Percentiles rank a stretch among this genome's conserved stretches.
phyloP scores from a whole-genome alignment of 148 eudicot genomes.

The Vaccinium macrocarpon region DNA sequence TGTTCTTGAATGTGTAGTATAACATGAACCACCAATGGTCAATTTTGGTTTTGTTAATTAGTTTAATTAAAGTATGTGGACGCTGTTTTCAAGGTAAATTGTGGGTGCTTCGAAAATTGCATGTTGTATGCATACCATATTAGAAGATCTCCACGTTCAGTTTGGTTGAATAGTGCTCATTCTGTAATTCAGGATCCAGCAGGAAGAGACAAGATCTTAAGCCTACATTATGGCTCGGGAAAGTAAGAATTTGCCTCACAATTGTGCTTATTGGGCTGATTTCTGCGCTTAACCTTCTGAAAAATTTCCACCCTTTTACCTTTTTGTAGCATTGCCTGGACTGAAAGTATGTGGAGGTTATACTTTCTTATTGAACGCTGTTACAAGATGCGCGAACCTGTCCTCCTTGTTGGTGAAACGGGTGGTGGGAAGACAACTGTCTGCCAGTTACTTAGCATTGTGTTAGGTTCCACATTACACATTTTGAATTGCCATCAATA shows the following conservation, averaged over 20 bases:
- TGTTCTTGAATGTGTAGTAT: neutral
- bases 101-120: neutral
- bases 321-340: slow-evolving; percentile 72
- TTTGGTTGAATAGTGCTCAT: slow-evolving; percentile 7
- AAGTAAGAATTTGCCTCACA: slow-evolving; percentile 26
- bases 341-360: slow-evolving; percentile 79
- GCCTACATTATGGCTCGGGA: slow-evolving; percentile 11
- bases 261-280: neutral
- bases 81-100: neutral
- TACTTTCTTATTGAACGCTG: slow-evolving; percentile 83
- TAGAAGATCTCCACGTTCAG: neutral
- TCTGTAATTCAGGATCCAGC: slow-evolving; percentile 29
- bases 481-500: slow-evolving; percentile 93
- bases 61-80: neutral
- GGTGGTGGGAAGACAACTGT: slow-evolving; percentile 99
- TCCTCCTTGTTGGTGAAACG: slow-evolving; percentile 95
- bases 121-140: neutral
- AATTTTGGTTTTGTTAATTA: neutral
- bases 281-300: slow-evolving; percentile 1
- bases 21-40: neutral
- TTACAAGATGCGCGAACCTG: slow-evolving; percentile 87
- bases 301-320: neutral
- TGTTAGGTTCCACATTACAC: slow-evolving; percentile 59
- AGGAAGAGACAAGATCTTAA: slow-evolving; percentile 20
- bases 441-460: slow-evolving; percentile 76